Evolutionary conservation across 176 grass and related monocot species (phyloP).

Genomic region (Cenchrus americanus): DNA sequence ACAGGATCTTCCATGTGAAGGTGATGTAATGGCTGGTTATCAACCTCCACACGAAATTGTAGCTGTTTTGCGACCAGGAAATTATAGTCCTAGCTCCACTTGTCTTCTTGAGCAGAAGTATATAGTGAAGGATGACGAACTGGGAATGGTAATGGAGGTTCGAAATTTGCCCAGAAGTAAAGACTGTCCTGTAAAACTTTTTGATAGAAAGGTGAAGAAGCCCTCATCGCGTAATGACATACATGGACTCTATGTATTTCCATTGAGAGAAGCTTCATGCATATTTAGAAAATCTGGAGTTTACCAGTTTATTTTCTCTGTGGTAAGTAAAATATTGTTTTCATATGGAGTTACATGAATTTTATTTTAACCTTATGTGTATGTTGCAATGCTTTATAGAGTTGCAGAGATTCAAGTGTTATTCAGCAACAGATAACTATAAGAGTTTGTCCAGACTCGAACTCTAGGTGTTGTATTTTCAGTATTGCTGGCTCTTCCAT

Average conservation of each 20-base stretch:
- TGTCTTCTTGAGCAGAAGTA: constrained; percentile 24
- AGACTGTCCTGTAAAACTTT: constrained; percentile 8
- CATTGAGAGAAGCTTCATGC: constrained; percentile 17
- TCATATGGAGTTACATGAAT: neutral
- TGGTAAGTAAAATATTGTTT: constrained; percentile 43
- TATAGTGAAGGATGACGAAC: constrained; percentile 49
- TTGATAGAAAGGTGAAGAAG: constrained; percentile 30
- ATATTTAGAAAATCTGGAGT: constrained; percentile 43
- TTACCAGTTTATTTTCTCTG: constrained; percentile 50
- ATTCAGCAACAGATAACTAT: constrained; percentile 28
- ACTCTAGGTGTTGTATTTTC: constrained; percentile 41
- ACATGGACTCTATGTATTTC: constrained; percentile 49
- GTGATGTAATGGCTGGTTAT: constrained; percentile 41
- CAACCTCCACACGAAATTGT: constrained; percentile 40
- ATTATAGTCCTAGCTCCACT: constrained; percentile 10
- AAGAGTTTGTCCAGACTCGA: constrained; percentile 39
- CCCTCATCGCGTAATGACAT: constrained; percentile 34
- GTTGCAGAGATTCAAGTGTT: constrained; percentile 26
- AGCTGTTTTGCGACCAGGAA: constrained; percentile 44
- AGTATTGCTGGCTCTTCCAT: neutral
- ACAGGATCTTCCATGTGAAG: constrained; percentile 40
- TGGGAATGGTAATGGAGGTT: constrained; percentile 47
- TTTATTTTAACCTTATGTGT: neutral
- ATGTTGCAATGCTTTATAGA: constrained; percentile 24
- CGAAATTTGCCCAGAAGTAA: constrained; percentile 3